Evolutionary conservation across 2,329 filamentous ascomycete genomes (phyloP), one percentile per base, ranked within the genome.

Genomic region (Calonectria pteridis): DNA sequence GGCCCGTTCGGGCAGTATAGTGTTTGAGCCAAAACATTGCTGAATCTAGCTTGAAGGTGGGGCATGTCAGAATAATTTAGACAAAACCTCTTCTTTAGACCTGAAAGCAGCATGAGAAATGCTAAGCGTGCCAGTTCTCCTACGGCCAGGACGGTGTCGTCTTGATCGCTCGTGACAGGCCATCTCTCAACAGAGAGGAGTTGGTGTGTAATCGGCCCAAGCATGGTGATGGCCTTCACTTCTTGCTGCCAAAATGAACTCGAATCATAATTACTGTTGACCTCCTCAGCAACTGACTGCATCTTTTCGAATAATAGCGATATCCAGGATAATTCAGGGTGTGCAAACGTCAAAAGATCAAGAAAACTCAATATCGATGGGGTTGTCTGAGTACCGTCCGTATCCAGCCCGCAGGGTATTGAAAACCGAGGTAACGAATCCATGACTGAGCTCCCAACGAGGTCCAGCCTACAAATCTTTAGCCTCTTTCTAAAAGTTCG

Each of bases 31-130:
- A 49, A 51, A 16, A 28, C n/a, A 6, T 5, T 28, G 20, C 16
- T 37, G 33, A 67, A 67, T 18, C 26, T 53, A 3, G 18, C 16
- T 26, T 53, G 49, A 29, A 67, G 49, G 9, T 26, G 49, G 3
- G 49, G 28, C 23, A 67, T 29, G 10, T 67, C 64, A 13, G 64
- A 67, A 14, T 33, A 35, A 53, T 67, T 67, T 11, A 67, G 49
- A 6, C 23, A 67, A 16, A 67, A 55, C 4, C 18, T 31, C 64
- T 55, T 67, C 14, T 67, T 67, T 9, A 55, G 13, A 9, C 49
- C 49, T 2, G 64, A 67, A 37, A 67, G n/a, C 0, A 67, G 23
- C 64, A 67, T 67, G 13, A 67, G 33, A 20, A 53, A 31, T 40
- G 23, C 49, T 23, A 53, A 13, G 1, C 31, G 31, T 3, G 20